Evolutionary conservation across 192 early-diverging fungal species (phyloP), one percentile per base, ranked within the genome.

Genomic region (Jimgerdemannia flammicorona): DNA sequence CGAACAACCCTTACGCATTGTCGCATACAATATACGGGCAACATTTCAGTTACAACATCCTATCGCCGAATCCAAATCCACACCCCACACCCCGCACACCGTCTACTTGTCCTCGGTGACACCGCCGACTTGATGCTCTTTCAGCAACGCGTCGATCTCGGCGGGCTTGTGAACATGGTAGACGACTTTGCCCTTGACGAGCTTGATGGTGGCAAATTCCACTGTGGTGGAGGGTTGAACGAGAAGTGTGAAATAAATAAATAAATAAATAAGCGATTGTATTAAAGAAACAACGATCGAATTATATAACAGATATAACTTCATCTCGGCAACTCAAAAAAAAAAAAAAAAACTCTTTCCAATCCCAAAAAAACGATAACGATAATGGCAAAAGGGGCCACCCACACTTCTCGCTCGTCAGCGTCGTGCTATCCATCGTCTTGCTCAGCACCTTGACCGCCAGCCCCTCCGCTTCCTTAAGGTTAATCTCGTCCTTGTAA

Each of bases 401-500:
- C 90, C 87, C 90, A 90, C 96, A 82, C 80, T 98, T 98, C 75
- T 99, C 96, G 79, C 91, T 92, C 29, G 91, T 92, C 69, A 99
- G 85, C 75, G 92, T 91, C 44, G 96, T 93, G 29, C 92, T 90
- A 72, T 99, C 98, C 91, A 99, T 98, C 41, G 95, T 97, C 87
- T 99, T 98, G 77, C 93, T 91, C 70, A 98, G 87, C 3, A 98
- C 95, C 82, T 97, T 95, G 74, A 97, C 89, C 4, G 96, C 95
- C 78, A 98, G 86, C 67, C 85, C 90, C 67, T 93, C 93, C n/a
- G 97, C 96, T 70, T 98, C 96, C 67, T 94, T 87, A 78, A 99
- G 84, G 3, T 91, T 89, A 77, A 90, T 79, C 3, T 87, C 84
- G 73, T 99, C 98, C 82, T 96, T 98, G 81, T 98, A 97, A 85